Conservation (phyloP, 2,329 filamentous ascomycete species). For the Pseudogymnoascus sp. region DNA sequence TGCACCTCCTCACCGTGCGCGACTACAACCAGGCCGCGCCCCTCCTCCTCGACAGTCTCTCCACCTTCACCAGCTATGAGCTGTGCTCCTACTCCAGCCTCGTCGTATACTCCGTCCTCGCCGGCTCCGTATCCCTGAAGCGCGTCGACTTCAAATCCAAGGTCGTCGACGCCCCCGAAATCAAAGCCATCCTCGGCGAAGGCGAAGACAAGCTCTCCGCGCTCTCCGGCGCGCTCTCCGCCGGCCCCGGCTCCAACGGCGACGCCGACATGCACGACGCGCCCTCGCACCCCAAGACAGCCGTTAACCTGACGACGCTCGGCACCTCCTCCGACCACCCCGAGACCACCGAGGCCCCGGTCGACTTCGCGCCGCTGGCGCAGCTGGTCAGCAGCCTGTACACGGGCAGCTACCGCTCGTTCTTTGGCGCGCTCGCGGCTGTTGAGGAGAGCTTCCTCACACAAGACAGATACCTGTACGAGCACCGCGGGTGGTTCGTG, state of each 20-base stretch:
- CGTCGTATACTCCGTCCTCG: constrained; percentile 91
- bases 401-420: constrained; percentile 84
- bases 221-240: constrained; percentile 69
- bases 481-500: constrained; percentile 96
- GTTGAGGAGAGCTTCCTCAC: constrained; percentile 93
- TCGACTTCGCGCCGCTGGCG: constrained; percentile 84
- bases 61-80: constrained; percentile 97
- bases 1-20: constrained; percentile 85
- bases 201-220: constrained; percentile 81
- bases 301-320: constrained; percentile 81
- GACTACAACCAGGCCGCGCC: constrained; percentile 86
- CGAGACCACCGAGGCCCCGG: constrained; percentile 62
- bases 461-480: constrained; percentile 88
- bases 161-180: constrained; percentile 95
- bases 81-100: constrained; percentile 93
- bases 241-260: constrained; percentile 73
- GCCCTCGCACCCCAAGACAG: constrained; percentile 47
- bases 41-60: constrained; percentile 89
- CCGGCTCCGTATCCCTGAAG: constrained; percentile 88
- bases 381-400: constrained; percentile 87
- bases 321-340: constrained; percentile 58
- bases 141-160: constrained; percentile 98
- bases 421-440: constrained; percentile 80
- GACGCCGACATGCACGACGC: constrained; percentile 49
- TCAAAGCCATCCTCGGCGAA: constrained; percentile 90